phyloP scores from a whole-genome alignment of 768 basidiomycete species.

The Collybia nuda region DNA sequence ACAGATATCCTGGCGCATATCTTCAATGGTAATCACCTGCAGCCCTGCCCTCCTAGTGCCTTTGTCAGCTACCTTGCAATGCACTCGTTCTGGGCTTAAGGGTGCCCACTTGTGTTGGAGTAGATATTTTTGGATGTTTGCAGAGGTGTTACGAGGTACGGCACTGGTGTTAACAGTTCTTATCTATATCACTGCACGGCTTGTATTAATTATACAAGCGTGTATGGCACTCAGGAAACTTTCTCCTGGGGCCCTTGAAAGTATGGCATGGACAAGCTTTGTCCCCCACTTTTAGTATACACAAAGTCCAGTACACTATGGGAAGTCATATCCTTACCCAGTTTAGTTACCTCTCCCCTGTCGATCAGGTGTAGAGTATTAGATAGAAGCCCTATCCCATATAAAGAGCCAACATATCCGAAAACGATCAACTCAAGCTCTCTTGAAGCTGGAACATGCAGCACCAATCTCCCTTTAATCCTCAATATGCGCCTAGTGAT shows the following conservation, averaged over 20 bases:
- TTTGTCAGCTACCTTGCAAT: neutral
- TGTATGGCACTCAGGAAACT: neutral
- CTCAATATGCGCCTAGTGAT: too few species aligned
- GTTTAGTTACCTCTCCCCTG: too few species aligned
- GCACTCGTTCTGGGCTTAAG: too few species aligned
- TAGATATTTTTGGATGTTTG: neutral
- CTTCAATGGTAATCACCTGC: neutral
- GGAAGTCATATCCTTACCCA: too few species aligned
- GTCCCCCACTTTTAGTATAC: neutral
- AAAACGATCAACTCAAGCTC: too few species aligned
- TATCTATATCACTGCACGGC: neutral
- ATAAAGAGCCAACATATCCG: too few species aligned
- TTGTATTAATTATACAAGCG: neutral
- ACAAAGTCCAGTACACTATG: too few species aligned
- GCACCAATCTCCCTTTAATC: too few species aligned
- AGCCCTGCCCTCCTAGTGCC: neutral
- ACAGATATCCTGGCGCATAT: neutral
- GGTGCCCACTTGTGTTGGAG: neutral
- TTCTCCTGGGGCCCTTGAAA: neutral
- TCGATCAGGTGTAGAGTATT: too few species aligned
- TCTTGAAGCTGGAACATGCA: too few species aligned
- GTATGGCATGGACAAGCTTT: neutral
- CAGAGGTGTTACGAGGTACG: neutral
- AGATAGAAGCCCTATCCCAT: too few species aligned
- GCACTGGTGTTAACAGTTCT: neutral